Base-by-base conservation (phyloP, 805 yeast species). In the Priceomyces haplophilus region DNA sequence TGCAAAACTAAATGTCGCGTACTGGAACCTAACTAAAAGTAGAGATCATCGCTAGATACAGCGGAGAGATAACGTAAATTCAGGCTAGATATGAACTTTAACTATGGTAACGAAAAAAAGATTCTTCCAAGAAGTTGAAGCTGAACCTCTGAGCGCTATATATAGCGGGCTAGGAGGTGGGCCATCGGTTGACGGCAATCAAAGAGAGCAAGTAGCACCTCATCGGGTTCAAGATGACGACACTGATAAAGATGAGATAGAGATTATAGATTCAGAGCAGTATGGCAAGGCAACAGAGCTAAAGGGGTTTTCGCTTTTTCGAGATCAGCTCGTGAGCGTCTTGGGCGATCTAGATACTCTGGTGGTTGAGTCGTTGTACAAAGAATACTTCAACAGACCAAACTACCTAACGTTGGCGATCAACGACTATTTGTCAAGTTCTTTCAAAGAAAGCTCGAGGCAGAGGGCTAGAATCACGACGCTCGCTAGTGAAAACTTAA, bases 381-480 rank as follows among this genome's bases (percentile, higher is more conserved):
- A 44, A 7, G 52, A 53, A 44, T 46, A 49, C 37, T 37, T 40
- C n/a, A 31, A 32, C 8, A n/a, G 46, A 5, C 42, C 50, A 10
- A 45, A 53, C 30, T 38, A 43, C 24, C 35, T 53, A 6, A 41
- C 47, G 34, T 42, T 44, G 25, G 56, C 65, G 13, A 55, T 62
- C 7, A 72, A 73, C 46, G 78, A 69, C 45, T 75, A 73, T 49
- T 52, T 78, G 8, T 59, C 62, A 16, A 62, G 69, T 3, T 64
- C 82, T 74, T 73, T 76, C 50, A 62, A 73, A 8, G 43, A 44
- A 4, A 37, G 44, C 7, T 16, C 24, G 3, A 16, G 24, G 18
- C 23, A 16, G 12, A n/a, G 13, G 34, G 7, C 29, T 34, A 31
- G 34, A 30, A 18, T 30, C 33, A 13, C 25, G 20, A 11, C 4